Conservation (phyloP, 352 stramenopile species). For the Globisporangium recalcitrans region DNA sequence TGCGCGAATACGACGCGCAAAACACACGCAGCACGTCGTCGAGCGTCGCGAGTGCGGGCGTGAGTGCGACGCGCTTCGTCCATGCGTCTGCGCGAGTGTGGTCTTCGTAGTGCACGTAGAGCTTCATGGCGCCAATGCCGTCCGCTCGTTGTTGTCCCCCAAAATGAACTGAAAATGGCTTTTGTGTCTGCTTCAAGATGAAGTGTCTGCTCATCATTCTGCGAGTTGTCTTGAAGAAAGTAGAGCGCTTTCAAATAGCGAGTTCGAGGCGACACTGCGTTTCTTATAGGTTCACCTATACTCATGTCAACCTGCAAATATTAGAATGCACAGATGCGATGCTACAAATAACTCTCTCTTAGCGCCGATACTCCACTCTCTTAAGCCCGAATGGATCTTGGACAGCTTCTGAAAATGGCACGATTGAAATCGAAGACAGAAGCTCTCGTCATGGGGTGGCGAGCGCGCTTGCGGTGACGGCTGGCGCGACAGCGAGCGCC, state of each 20-base stretch:
- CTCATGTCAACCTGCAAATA: no score
- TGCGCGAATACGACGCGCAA: conserved; percentile 30
- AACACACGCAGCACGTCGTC: conserved; percentile 38
- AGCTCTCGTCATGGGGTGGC: neutral
- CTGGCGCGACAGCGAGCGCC: conserved; percentile 30
- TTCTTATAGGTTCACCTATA: no score
- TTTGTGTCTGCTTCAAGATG: neutral
- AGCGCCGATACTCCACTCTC: neutral
- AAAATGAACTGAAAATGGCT: neutral
- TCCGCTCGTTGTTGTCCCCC: neutral
- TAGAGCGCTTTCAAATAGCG: neutral
- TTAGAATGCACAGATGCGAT: no score
- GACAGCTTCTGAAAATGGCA: neutral
- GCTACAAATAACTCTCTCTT: neutral
- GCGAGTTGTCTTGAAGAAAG: neutral
- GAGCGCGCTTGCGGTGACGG: conserved; percentile 16
- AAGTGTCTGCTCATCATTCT: neutral
- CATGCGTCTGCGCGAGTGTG: conserved; percentile 20
- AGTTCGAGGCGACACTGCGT: neutral
- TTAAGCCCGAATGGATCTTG: neutral
- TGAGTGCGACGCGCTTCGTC: conserved; percentile 52
- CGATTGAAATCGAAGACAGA: neutral
- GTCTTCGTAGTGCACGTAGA: conserved; percentile 71
- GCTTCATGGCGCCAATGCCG: conserved; percentile 4
- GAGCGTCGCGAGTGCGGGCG: conserved; percentile 25